Evolutionary conservation across 352 stramenopile species (phyloP), one percentile per base, ranked within the genome.

Genomic region (Phytophthora constricta): DNA sequence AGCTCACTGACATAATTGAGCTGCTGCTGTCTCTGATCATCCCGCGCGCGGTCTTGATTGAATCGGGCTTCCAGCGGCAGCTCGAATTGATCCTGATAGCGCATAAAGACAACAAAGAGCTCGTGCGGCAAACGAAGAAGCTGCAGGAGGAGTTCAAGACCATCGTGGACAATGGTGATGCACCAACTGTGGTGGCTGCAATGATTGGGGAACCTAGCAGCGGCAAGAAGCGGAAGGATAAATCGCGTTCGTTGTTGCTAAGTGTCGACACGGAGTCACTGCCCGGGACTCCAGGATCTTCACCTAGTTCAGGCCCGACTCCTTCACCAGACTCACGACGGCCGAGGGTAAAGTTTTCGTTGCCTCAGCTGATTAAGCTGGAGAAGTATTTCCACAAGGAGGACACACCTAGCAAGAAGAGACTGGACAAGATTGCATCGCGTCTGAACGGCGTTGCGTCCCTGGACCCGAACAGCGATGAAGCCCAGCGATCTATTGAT

Each of bases 71-170:
- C 41, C 79, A 91, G 60, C 77, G 78, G 16, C 87, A 96, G 64
- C 63, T 96, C 31, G 82, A 91, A 47, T 74, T 94, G 27, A 74
- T 93, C 33, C 55, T 91, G 22, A 90, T 93, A 50, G 84, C 86
- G 11, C 83, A 94, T 62, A 90, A 93, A 43, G 86, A 96, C 69
- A 93, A 94, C 80, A 93, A 93, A 68, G 87, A 96, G 54, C 72
- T 96, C 41, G 83, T 94, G 26, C 85, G 86, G 34, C 84, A 93
- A 51, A 92, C 87, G 13, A 92, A 84, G 56, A 90, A 89, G 49
- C 64, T 96, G 22, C 68, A 90, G 53, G 87, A 96, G 45, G 83
- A 92, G 42, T 93, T 92, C 66, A 82, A 90, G 48, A 74, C 66
- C n/a, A 89, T 93, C 58, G 77, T 91, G 48, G 82, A 91, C 41